Base-by-base conservation (phyloP, 169 alveolate genomes). In the Plasmodium reichenowi region DNA sequence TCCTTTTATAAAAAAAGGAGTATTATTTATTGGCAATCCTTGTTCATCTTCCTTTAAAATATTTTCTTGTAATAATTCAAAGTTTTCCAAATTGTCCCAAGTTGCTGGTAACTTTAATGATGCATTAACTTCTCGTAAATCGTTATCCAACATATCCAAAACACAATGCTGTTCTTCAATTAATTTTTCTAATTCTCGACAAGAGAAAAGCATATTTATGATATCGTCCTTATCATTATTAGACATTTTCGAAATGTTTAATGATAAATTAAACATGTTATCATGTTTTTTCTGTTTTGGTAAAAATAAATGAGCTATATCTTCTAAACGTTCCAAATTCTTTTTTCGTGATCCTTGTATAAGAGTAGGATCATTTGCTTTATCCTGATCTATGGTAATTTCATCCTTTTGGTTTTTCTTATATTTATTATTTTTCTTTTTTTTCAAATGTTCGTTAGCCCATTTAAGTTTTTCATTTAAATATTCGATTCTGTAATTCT, bases 121-220 rank as follows among this genome's bases (percentile, higher is more conserved):
- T 29, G 89, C 95, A 8, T 94, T 80, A 6, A 96, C 97, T 74
- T 95, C 96, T 4, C 88, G 24, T 48, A 95, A 74, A 43, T 95
- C 97, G 74, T 95, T 95, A 59, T 95, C 97, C 38, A 95, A 83
- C 95, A 95, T 89, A 48, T 95, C 96, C 72, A 95, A 63, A n/a
- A 94, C 95, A 24, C 89, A 67, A 74, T 94, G 97, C 63, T 95
- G 97, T 63, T 95, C 97, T 72, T 95, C 97, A 48, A 95, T 95
- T 45, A 93, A 74, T 73, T 93, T 94, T 64, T 95, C 97, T 60
- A 95, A 91, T 48, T 94, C 92, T 59, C 97, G 88, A 66, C 97
- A 95, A 1, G 96, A 94, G 13, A 95, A 74, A 60, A 95, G 93
- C 92, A 95, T 83, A 56, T 87, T 90, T 13, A 95, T 91, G 52